Base-by-base conservation (phyloP, 225 moss, liverwort and hornwort species). In the Physcomitrium patens region DNA sequence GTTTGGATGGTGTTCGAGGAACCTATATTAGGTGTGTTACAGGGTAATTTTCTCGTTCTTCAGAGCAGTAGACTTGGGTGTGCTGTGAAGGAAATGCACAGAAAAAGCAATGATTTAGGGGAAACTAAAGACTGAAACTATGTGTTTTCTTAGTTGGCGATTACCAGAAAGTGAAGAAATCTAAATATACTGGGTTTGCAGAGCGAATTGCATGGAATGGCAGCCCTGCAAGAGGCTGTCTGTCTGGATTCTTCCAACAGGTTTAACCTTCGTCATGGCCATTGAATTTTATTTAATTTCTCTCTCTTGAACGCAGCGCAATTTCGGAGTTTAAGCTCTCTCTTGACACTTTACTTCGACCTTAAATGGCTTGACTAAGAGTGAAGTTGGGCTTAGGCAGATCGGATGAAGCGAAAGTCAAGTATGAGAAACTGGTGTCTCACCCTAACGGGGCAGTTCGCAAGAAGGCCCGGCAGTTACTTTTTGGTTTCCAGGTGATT, bases 231-330 rank as follows among this genome's bases (percentile, higher is more conserved):
- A 78, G 82, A 79, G 22, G 94, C 94, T 31, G 83, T 94, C 50
- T 96, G 96, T 76, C 86, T 91, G 48, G 96, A 96, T 74, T 92
- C 96, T 24, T 68, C 89, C 37, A 91, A 86, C 88, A 96, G 92
- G 96, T 96, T 78, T 71, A 71, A 78, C 71, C 63, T 37, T 44
- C 55, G 28, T 79, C 56, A 59, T 46, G 14, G 27, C 75, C 69
- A 50, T 60, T 56, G 23, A 20, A 22, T 15, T 68, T 8, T 41
- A 17, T 26, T 71, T 12, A 42, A 10, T 3, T 49, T 61, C 59
- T 75, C 12, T 24, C 43, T 50, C 10, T 19, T 20, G 70, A 19
- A 57, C 16, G 17, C 14, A 20, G 54, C 75, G 22, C 42, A 43
- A 12, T 53, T 66, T 66, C 18, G 31, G 45, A 64, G 60, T 28